A percentile compares a stretch with the other conserved stretches of the same genome.
Evolutionary conservation across 306 rosid species (phyloP).

Genomic region (Calophaca sinica): DNA sequence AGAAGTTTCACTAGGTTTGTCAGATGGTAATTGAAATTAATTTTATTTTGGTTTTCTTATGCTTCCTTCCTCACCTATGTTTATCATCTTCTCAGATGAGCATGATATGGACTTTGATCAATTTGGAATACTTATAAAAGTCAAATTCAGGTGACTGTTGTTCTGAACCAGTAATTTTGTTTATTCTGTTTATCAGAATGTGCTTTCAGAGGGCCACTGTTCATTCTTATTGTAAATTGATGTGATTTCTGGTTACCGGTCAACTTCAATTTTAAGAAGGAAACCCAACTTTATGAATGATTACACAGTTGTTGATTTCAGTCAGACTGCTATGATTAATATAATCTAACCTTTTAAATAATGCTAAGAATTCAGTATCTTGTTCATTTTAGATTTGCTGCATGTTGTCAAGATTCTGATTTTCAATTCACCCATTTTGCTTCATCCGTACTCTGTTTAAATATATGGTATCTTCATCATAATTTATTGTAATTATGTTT

Average conservation of each 20-base stretch:
- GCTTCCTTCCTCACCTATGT: slow-evolving; percentile 40
- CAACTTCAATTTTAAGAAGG: slow-evolving; percentile 24
- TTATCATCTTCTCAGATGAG: slow-evolving; percentile 73
- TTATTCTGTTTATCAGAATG: not conserved
- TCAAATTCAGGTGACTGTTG: slow-evolving; percentile 86
- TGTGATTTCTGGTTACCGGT: slow-evolving; percentile 1
- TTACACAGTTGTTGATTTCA: not conserved
- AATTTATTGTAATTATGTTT: not conserved
- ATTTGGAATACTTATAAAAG: slow-evolving; percentile 91
- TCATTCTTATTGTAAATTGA: slow-evolving; percentile 3
- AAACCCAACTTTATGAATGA: not conserved
- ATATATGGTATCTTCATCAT: not conserved
- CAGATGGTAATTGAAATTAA: slow-evolving; percentile 20
- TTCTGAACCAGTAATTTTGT: slow-evolving; percentile 14
- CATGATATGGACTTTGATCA: slow-evolving; percentile 81
- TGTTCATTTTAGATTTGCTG: too few species aligned
- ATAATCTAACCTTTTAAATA: too few species aligned
- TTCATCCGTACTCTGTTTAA: slow-evolving; percentile 1
- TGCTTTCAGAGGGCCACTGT: slow-evolving; percentile 27
- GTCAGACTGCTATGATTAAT: not conserved
- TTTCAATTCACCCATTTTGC: not conserved
- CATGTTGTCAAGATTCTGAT: too few species aligned
- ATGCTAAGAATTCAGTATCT: too few species aligned
- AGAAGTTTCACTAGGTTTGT: slow-evolving; percentile 87
- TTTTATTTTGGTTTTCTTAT: slow-evolving; percentile 29